Evolutionary conservation across 345 rosid genomes (phyloP).

Genomic region (Hirschfeldia incana): DNA sequence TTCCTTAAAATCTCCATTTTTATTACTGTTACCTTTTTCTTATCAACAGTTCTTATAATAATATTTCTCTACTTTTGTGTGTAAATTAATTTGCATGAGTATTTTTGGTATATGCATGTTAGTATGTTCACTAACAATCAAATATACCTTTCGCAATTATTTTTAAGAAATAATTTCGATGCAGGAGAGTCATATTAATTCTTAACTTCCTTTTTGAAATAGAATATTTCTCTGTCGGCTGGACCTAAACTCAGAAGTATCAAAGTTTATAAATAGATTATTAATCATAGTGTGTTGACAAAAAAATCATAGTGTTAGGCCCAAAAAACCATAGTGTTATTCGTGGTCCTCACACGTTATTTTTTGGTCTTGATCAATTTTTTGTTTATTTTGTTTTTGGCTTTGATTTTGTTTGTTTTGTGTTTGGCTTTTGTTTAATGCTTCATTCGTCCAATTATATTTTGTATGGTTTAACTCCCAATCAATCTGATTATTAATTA

Average conservation of each 20-base stretch:
- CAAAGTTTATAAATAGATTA: constrained; percentile 1
- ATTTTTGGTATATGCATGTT: not conserved
- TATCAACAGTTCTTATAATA: not conserved
- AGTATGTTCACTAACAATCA: not conserved
- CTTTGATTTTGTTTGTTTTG: not conserved
- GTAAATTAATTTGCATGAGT: not conserved
- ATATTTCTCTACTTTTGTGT: not conserved
- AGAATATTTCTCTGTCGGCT: not conserved
- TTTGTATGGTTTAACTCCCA: not conserved
- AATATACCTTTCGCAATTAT: not conserved
- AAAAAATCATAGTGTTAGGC: not conserved
- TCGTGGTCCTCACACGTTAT: constrained; percentile 38
- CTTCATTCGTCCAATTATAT: not conserved
- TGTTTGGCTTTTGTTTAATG: not conserved
- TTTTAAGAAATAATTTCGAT: not conserved
- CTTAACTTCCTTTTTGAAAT: not conserved
- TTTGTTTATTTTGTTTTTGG: not conserved
- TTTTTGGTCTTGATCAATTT: not conserved
- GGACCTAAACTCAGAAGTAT: not conserved
- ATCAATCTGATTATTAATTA: not conserved
- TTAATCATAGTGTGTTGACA: constrained; percentile 8
- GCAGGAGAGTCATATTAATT: not conserved
- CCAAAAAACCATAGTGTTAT: not conserved
- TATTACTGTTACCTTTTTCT: not conserved
- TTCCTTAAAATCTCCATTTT: not conserved